Evolutionary conservation across 192 early-diverging fungal genomes (phyloP), one percentile per base, ranked within the genome.

Genomic region (Gigaspora rosea): DNA sequence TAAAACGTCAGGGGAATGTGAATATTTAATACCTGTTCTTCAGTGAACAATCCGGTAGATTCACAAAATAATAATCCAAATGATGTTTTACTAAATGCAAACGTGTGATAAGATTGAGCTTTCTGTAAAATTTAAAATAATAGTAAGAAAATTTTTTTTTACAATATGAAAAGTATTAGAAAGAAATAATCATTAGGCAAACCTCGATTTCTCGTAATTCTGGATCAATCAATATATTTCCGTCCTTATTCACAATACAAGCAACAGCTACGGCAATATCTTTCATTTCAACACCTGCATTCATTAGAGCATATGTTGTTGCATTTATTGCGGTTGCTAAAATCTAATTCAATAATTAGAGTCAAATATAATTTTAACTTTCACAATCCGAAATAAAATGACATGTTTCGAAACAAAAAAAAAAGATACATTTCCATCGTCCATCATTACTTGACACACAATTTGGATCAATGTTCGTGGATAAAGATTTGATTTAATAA

Each of bases 381-480:
- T 27, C 27, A 1, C 27, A 27, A 27, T 27, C 27, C 27, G 27
- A 15, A 52, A 52, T 13, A 8, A 79, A 15, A 82, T 41, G 35
- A 58, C 18, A 62, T 50, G 10, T 59, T 27, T 27, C 27, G 4
- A 66, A n/a, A 51, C 15, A 80, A 62, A 15, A 15, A 57, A 48
- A 16, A 41, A 22, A 82, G 88, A 83, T 77, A 95, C 94, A 27
- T 88, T 87, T 75, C 97, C 97, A 80, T 97, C 96, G 73, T 92
- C 92, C 61, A 90, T 86, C 74, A 91, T 86, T 8, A 93, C 90
- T 80, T 99, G 97, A 22, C 94, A 74, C 10, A 93, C 95, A 71
- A 99, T 92, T 76, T 93, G 91, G 16, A 99, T 88, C 50, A 87
- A 61, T 4, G 96, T 97, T 46, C 96, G 86, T 36, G 97, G 97